Evolutionary conservation across 2,329 filamentous ascomycete species (phyloP).

Genomic region (Fusarium sp.): DNA sequence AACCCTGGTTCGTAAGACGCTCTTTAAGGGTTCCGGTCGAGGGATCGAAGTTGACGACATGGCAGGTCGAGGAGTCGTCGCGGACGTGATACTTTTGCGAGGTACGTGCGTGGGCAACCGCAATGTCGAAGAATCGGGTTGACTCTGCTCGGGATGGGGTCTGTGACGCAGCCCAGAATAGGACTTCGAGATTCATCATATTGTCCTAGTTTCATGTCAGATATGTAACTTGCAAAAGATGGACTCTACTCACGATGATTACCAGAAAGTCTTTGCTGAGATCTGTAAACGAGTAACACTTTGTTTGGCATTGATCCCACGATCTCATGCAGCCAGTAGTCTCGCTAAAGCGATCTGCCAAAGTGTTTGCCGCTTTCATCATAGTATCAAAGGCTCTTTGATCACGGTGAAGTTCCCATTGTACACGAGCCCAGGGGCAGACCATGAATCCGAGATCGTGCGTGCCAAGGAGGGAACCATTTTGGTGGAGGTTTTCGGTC

Average conservation of each 20-base stretch:
- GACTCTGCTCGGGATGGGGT: neutral
- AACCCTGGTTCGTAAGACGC: conserved; percentile 58
- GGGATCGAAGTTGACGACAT: conserved; percentile 58
- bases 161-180: conserved; percentile 51
- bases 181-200: conserved; percentile 53
- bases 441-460: conserved; percentile 57
- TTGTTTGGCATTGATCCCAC: conserved; percentile 55
- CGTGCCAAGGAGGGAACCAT: conserved; percentile 47
- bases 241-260: conserved; percentile 49
- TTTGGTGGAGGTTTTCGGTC: conserved; percentile 43
- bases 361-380: conserved; percentile 47
- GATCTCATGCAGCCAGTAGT: conserved; percentile 50
- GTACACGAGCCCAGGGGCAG: conserved; percentile 48
- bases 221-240: too few species aligned
- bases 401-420: conserved; percentile 53
- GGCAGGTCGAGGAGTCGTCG: conserved; percentile 49
- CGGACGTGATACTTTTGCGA: conserved; percentile 53
- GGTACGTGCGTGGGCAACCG: conserved; percentile 51
- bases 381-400: conserved; percentile 47
- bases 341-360: conserved; percentile 49
- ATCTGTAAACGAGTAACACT: conserved; percentile 49
- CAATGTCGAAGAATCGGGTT: conserved; percentile 45
- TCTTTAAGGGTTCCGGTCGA: conserved; percentile 49
- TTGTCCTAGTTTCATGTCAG: conserved; percentile 43
- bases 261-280: conserved; percentile 50